Conservation (phyloP, 2,329 filamentous ascomycete genomes). For the Hypoxylon sp. region DNA sequence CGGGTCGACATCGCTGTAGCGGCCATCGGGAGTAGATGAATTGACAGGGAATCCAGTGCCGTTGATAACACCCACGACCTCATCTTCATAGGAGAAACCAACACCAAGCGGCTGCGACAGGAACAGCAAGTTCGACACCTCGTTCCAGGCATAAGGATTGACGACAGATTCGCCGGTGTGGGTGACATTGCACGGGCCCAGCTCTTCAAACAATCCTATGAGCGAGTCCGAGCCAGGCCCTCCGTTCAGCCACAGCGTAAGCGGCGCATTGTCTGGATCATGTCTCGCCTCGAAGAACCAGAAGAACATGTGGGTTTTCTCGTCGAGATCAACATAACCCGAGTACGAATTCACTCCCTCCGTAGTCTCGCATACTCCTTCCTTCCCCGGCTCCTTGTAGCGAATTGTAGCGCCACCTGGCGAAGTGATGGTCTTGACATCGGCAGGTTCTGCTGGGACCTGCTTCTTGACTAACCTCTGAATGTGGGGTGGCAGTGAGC, state of each 20-base stretch:
- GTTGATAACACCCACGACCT: slow-evolving; percentile 41
- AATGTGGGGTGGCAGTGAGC: slow-evolving; percentile 35
- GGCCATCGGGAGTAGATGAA: slow-evolving; percentile 43
- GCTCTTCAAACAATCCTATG: slow-evolving; percentile 59
- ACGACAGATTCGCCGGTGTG: slow-evolving; percentile 39
- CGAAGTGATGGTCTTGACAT: slow-evolving; percentile 54
- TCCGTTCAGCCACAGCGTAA: slow-evolving; percentile 58
- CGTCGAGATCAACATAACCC: slow-evolving; percentile 44
- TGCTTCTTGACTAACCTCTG: slow-evolving; percentile 43
- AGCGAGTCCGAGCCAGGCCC: slow-evolving; percentile 65
- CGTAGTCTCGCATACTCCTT: slow-evolving; percentile 60
- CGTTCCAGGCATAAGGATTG: slow-evolving; percentile 38
- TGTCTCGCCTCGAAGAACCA: slow-evolving; percentile 57
- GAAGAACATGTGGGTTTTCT: slow-evolving; percentile 53
- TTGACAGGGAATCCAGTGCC: slow-evolving; percentile 38
- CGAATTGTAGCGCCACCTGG: slow-evolving; percentile 56
- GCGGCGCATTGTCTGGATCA: slow-evolving; percentile 52
- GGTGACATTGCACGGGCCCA: slow-evolving; percentile 44
- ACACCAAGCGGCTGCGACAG: slow-evolving; percentile 45
- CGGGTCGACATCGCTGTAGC: slow-evolving; percentile 42
- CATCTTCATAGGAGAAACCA: slow-evolving; percentile 43
- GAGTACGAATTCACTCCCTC: slow-evolving; percentile 60
- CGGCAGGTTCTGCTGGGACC: slow-evolving; percentile 52
- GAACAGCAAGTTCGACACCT: slow-evolving; percentile 44
- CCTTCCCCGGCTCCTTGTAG: slow-evolving; percentile 60